Evolutionary conservation across 2,329 filamentous ascomycete species (phyloP), one percentile per base, ranked within the genome.

Genomic region (Curvularia sp.): DNA sequence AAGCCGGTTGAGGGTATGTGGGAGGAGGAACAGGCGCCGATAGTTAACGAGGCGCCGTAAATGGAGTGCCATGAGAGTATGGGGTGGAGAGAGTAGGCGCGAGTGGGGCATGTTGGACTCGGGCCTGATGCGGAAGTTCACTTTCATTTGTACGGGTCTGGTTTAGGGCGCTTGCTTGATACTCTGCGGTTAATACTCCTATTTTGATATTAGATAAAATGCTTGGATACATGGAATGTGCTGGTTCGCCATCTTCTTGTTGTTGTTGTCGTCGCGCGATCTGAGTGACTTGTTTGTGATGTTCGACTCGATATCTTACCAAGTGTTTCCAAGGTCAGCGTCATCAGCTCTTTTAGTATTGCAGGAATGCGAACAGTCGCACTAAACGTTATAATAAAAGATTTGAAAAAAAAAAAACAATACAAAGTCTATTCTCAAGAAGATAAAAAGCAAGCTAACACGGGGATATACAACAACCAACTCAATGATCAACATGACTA

Each of bases 41-140:
- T 44, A 13, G 44, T 50, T 24, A 39, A 55, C n/a, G 35, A 49
- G 18, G 51, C 44, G 9, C 55, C 55, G 7, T 58, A 55, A 44
- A 42, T 30, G 20, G 5, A n/a, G 22, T 30, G 12, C 15, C 15
- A 12, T 35, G 12, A 20, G 26, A 28, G 26, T 28, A 28, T 28
- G 26, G n/a, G n/a, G 28, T 33, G 22, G 10, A 4, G 39, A 24
- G 12, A 24, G 4, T 12, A 13, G 5, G 39, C 4, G 8, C 6
- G 26, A 8, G 4, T 24, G 2, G 4, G 22, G 22, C 22, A 24
- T 24, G 26, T 28, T 7, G 26, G 26, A 28, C 26, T 28, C 26
- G 26, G 26, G 26, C 8, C 6, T 28, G 5, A 28, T 28, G 26
- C 26, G 26, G 6, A 28, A 28, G 5, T 28, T 8, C 6, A 7